A percentile compares a stretch with the other conserved stretches of the same genome.
These are phyloP conservation scores for Colletotrichum trifolii DNA, from an alignment of 2,329 filamentous ascomycete genomes.

Conservation along the genomic window DNA sequence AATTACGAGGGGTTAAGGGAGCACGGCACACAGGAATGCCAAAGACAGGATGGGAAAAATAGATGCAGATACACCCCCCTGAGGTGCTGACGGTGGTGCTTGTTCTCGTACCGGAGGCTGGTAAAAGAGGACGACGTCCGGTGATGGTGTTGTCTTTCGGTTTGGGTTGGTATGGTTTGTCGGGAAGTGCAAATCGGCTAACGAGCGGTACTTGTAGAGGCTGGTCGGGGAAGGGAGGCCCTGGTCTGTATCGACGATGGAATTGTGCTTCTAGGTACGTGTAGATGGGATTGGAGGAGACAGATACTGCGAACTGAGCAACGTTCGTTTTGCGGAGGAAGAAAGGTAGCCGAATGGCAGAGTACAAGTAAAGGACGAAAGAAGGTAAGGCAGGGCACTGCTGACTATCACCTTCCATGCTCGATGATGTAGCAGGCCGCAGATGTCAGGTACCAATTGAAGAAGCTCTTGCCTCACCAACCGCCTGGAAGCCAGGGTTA, in stretches of 20 bases:
- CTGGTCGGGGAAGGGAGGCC: slow-evolving; percentile 15
- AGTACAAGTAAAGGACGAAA: background rate
- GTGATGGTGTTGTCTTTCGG: too few relatives aligned
- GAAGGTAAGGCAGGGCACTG: slow-evolving; percentile 7
- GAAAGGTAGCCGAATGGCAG: background rate
- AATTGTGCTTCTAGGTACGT: background rate
- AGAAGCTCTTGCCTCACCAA: too few relatives aligned
- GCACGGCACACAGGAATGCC: slow-evolving; percentile 28
- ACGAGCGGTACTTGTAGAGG: slow-evolving; percentile 4
- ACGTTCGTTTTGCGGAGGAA: background rate
- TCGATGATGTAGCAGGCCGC: background rate
- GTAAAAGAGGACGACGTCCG: too few relatives aligned
- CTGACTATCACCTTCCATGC: slow-evolving; percentile 25
- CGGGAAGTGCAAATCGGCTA: background rate
- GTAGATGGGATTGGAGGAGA: background rate
- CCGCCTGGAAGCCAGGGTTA: too few relatives aligned
- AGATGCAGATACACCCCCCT: slow-evolving; percentile 9
- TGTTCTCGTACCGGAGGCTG: too few relatives aligned
- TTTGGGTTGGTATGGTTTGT: background rate
- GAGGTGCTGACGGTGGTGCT: too few relatives aligned
- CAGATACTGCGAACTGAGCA: background rate
- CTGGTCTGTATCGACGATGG: slow-evolving; percentile 24
- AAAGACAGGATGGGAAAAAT: slow-evolving; percentile 34
- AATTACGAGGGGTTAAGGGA: slow-evolving; percentile 22
- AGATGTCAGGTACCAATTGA: too few relatives aligned